Percentiles rank a stretch among this genome's conserved stretches.
phyloP scores from a whole-genome alignment of 257 asterid species.

The Haberlea rhodopensis region DNA sequence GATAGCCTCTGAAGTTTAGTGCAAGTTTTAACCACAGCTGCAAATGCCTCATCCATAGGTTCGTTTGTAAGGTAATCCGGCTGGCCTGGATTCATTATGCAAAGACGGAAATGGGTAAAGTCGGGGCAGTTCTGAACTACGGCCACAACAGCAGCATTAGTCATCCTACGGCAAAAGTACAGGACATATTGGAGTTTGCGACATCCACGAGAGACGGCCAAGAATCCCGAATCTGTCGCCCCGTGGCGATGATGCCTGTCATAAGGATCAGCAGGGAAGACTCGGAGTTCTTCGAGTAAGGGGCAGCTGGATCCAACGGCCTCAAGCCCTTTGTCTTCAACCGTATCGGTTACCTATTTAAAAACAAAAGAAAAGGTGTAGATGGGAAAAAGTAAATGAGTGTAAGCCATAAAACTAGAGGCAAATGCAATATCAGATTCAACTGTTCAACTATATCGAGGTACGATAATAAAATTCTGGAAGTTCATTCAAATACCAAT shows the following conservation, averaged over 20 bases:
- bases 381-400: neutral
- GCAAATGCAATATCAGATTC: neutral
- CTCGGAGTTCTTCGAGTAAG: conserved; percentile 78
- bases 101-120: conserved; percentile 89
- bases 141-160: conserved; percentile 79
- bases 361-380: neutral
- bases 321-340: conserved; percentile 82
- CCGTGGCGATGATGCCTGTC: conserved; percentile 54
- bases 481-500: neutral
- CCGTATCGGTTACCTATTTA: conserved; percentile 63
- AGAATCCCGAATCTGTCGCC: conserved; percentile 67
- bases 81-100: conserved; percentile 73
- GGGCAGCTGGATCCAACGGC: conserved; percentile 76
- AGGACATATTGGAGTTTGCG: conserved; percentile 74
- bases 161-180: conserved; percentile 82
- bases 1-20: conserved; percentile 70
- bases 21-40: conserved; percentile 81
- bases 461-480: no score
- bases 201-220: conserved; percentile 82
- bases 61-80: conserved; percentile 74
- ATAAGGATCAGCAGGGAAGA: conserved; percentile 68
- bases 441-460: no score
- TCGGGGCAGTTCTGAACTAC: conserved; percentile 70
- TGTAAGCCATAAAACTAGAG: neutral
- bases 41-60: conserved; percentile 92